Evolutionary conservation across 1,284 basidiomycete genomes (phyloP).

Genomic region (Abortiporus biennis): DNA sequence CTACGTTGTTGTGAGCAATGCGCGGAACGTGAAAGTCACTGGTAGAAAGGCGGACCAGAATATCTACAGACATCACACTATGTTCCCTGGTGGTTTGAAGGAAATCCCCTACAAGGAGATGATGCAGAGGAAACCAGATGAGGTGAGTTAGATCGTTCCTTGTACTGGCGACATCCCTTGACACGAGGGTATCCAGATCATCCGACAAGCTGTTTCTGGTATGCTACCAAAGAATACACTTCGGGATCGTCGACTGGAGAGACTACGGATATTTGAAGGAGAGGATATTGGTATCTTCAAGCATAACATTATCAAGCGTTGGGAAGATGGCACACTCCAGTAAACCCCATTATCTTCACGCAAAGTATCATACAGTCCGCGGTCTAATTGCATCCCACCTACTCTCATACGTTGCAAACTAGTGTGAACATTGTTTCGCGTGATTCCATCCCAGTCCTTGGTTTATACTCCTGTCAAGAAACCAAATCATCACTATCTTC

Average conservation of each 20-base stretch:
- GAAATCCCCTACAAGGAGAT: constrained; percentile 81
- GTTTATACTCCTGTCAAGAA: too few relatives aligned
- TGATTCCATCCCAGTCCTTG: too few relatives aligned
- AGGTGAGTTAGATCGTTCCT: constrained; percentile 64
- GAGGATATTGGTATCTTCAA: constrained; percentile 65
- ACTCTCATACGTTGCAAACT: too few relatives aligned
- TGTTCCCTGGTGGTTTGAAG: constrained; percentile 93
- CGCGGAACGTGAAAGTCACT: constrained; percentile 79
- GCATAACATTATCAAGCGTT: constrained; percentile 65
- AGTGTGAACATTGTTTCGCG: too few relatives aligned
- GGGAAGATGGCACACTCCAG: constrained; percentile 68
- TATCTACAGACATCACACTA: constrained; percentile 86
- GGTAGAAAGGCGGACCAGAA: constrained; percentile 88
- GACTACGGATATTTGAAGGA: constrained; percentile 82
- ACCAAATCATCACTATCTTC: too few relatives aligned
- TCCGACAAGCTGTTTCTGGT: constrained; percentile 91
- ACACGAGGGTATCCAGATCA: constrained; percentile 55
- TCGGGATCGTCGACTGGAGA: constrained; percentile 77
- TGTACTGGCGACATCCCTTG: constrained; percentile 2
- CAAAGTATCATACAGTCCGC: constrained; percentile 5
- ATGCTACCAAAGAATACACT: constrained; percentile 97
- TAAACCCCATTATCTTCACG: constrained; percentile 8
- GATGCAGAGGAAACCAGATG: constrained; percentile 84
- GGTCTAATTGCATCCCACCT: too few relatives aligned
- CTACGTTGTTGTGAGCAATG: constrained; percentile 96